Base-by-base conservation (phyloP, 2,329 filamentous ascomycete species). In the Ramularia collo-cygni region DNA sequence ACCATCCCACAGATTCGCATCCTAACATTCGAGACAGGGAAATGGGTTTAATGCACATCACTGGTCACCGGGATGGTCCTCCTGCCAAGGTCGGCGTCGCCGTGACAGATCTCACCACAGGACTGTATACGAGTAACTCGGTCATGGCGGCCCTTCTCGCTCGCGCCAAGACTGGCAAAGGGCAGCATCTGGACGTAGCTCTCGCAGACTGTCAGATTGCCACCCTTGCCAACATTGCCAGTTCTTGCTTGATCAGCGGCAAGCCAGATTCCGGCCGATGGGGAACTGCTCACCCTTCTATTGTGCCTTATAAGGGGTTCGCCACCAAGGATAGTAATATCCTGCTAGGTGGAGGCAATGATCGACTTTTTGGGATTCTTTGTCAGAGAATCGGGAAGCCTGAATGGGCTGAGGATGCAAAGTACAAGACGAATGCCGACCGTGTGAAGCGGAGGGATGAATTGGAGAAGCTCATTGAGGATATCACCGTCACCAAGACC, bases 31-130 rank as follows among this genome's bases (percentile, higher is more conserved):
- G 21, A 2, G n/a, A 21, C 39, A 71, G 68, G 8, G 92, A 96
- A 62, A 89, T 98, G 67, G 92, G 92, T 1, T 68, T 98, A 41
- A 98, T 98, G 92, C 92, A 98, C 66, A 96, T 98, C 54, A 98
- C 92, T 0, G 92, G 92, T 21, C 76, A 77, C 46, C 76, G 89
- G 40, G 84, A 94, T 55, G 88, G 90, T 0, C 83, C 88, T 2
- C 92, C 92, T 0, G 92, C 95, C 28, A 98, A 98, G 66, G 92
- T 98, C 2, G 92, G 92, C 13, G 92, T 98, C 2, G 92, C 92
- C 2, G 92, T 98, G 3, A 96, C 92, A 0, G 92, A 98, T 64
- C 67, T 98, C 36, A 96, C 92, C 0, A 96, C 92, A 0, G 92
- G 92, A 0, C 67, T 98, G 4, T 98, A 98, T 65, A 92, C 90